phyloP scores from a whole-genome alignment of 2,329 filamentous ascomycete species.

The Pleoardoris graminearum region DNA sequence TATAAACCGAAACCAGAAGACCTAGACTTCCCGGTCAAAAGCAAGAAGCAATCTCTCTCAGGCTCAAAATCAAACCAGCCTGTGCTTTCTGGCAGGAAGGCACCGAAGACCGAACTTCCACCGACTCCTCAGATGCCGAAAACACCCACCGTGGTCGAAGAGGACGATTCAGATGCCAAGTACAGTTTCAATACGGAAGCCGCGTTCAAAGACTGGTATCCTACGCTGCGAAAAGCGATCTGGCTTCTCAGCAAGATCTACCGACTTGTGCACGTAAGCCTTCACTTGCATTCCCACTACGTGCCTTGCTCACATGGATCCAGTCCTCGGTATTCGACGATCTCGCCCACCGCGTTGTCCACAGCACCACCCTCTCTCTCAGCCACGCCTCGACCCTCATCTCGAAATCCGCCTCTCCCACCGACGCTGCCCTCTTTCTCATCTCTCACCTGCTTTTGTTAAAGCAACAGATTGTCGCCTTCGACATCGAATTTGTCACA shows the following conservation, averaged over 20 bases:
- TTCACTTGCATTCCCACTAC: not conserved
- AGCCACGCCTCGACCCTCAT: constrained; percentile 75
- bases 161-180: constrained; percentile 56
- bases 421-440: constrained; percentile 87
- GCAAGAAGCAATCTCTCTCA: constrained; percentile 49
- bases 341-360: constrained; percentile 78
- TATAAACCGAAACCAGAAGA: constrained; percentile 68
- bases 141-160: constrained; percentile 53
- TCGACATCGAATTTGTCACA: constrained; percentile 82
- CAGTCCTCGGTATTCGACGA: constrained; percentile 72
- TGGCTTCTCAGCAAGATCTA: constrained; percentile 72
- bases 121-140: constrained; percentile 49
- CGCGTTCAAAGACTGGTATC: constrained; percentile 65
- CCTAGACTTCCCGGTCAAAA: constrained; percentile 64
- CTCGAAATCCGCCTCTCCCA: constrained; percentile 63
- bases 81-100: constrained; percentile 58
- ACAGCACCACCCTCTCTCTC: constrained; percentile 84
- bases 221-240: constrained; percentile 67
- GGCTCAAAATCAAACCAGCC: constrained; percentile 48
- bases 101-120: constrained; percentile 44
- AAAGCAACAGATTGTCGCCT: constrained; percentile 93
- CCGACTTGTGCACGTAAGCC: constrained; percentile 65
- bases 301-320: constrained; percentile 9
- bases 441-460: constrained; percentile 92
- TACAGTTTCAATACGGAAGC: constrained; percentile 62